Conservation (phyloP, 352 stramenopile species). For the Thalassiosira delicatula region DNA sequence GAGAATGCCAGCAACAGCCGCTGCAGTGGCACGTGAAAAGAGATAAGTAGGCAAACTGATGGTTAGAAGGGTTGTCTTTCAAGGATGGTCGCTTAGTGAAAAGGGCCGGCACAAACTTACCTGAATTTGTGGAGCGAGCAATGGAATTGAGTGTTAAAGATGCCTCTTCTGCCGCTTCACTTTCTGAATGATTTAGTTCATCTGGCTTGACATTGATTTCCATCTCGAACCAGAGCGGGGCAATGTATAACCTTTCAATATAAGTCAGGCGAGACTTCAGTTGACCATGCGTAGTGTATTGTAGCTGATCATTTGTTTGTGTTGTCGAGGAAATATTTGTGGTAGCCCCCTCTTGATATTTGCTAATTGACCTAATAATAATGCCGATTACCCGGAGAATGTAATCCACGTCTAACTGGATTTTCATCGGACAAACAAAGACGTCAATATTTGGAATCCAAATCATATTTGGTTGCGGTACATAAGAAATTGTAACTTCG, state of each 20-base stretch:
- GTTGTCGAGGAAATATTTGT: conserved; percentile 36
- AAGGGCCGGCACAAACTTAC: conserved; percentile 24
- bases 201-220: conserved; percentile 69
- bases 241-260: conserved; percentile 68
- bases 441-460: conserved; percentile 59
- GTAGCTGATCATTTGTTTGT: conserved; percentile 44
- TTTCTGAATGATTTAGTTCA: conserved; percentile 35
- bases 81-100: background rate
- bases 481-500: conserved; percentile 54
- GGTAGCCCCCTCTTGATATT: conserved; percentile 37
- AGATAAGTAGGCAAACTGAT: too few relatives aligned
- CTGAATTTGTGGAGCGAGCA: conserved; percentile 56
- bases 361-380: conserved; percentile 55
- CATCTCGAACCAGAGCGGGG: conserved; percentile 55
- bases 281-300: conserved; percentile 48
- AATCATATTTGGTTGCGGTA: conserved; percentile 63
- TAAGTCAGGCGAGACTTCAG: conserved; percentile 55
- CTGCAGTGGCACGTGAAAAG: conserved; percentile 16
- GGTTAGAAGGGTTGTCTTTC: background rate
- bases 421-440: conserved; percentile 59
- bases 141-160: conserved; percentile 60
- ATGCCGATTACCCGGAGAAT: conserved; percentile 59
- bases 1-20: conserved; percentile 47
- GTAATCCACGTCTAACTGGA: conserved; percentile 67
- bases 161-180: conserved; percentile 27